A percentile compares a stretch with the other conserved stretches of the same genome.
Conservation (phyloP, 202 grass and related monocot genomes). For the Cymbopogon flexuosus region DNA sequence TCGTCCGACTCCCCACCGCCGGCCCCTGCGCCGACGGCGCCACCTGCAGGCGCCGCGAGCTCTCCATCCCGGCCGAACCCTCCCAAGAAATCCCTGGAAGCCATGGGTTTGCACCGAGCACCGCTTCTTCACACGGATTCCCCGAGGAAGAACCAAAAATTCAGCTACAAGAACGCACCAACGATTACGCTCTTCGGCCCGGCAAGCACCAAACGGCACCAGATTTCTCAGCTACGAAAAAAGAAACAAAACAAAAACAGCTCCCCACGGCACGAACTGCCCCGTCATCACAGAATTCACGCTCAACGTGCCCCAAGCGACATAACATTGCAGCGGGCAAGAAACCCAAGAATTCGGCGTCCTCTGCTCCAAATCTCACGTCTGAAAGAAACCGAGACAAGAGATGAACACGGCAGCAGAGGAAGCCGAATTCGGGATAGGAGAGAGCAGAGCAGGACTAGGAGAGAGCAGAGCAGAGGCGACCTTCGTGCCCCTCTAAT, state of each 20-base stretch:
- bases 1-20: slow-evolving; percentile 35
- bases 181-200: neutral
- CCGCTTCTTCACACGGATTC: neutral
- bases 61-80: slow-evolving; percentile 39
- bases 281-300: neutral
- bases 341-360: neutral
- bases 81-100: slow-evolving; percentile 65
- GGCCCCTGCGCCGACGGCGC: neutral
- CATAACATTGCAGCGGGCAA: slow-evolving; percentile 23
- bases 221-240: neutral
- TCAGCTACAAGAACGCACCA: slow-evolving; percentile 18
- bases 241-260: neutral
- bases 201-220: slow-evolving; percentile 7
- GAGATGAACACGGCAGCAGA: neutral
- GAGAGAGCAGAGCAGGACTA: neutral
- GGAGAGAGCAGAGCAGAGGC: slow-evolving; percentile 2
- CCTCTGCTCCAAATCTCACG: neutral
- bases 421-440: neutral
- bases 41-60: neutral
- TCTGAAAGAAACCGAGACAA: neutral
- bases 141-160: neutral
- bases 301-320: neutral
- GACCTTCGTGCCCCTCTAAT: slow-evolving; percentile 24
- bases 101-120: neutral
- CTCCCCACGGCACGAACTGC: slow-evolving; percentile 2